phyloP scores from a whole-genome alignment of 768 basidiomycete genomes.

The Hygrocybe coccinea region DNA sequence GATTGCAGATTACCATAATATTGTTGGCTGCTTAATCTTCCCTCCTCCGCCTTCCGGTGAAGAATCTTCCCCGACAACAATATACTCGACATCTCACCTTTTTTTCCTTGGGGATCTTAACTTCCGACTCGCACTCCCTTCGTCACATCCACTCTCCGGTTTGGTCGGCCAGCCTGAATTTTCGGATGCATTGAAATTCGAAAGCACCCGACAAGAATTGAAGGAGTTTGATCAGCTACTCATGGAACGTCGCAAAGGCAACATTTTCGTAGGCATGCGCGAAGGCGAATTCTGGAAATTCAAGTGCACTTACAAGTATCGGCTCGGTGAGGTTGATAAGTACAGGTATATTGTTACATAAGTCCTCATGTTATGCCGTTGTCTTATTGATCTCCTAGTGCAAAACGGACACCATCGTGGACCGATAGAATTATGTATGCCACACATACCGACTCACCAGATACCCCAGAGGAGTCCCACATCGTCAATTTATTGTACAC shows the following conservation, averaged over 20 bases:
- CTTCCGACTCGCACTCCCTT: constrained; percentile 71
- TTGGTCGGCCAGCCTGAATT: constrained; percentile 32
- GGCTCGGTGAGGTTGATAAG: constrained; percentile 73
- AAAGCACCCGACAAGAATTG: constrained; percentile 51
- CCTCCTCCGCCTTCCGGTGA: constrained; percentile 42
- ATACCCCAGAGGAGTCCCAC: constrained; percentile 44
- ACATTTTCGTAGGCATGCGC: constrained; percentile 63
- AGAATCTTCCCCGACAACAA: constrained; percentile 44
- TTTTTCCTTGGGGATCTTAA: constrained; percentile 95
- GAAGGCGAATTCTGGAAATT: constrained; percentile 90
- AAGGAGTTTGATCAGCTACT: constrained; percentile 72
- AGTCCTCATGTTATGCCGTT: not conserved
- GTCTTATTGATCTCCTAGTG: constrained; percentile 31
- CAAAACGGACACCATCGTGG: constrained; percentile 80
- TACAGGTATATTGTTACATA: constrained; percentile 53
- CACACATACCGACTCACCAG: constrained; percentile 62
- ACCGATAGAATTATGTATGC: constrained; percentile 90
- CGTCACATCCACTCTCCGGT: constrained; percentile 44
- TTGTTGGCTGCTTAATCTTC: constrained; percentile 79
- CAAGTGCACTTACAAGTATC: constrained; percentile 88
- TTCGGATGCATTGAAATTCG: constrained; percentile 41
- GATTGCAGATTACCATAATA: constrained; percentile 74
- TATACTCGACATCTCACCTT: constrained; percentile 84
- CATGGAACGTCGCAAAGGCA: constrained; percentile 57
- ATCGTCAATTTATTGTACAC: constrained; percentile 72